Evolutionary conservation across 352 stramenopile genomes (phyloP).

Genomic region (Globisporangium ultimum): DNA sequence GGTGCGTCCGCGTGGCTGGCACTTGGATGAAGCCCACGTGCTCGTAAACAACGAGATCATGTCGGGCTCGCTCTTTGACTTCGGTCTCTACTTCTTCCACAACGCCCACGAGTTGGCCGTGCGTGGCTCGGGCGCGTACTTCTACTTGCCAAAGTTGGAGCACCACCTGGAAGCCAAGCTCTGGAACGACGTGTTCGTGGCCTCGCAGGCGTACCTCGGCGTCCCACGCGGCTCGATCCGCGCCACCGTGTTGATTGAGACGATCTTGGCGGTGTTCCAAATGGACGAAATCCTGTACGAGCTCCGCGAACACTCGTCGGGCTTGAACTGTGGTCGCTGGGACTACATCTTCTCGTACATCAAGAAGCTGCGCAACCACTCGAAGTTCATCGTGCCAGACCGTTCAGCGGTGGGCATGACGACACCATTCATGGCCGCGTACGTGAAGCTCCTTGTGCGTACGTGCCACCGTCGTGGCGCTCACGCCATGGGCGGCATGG

Average conservation of each 20-base stretch:
- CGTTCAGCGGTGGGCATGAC: slow-evolving; percentile 92
- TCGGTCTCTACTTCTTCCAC: slow-evolving; percentile 96
- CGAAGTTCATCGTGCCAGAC: slow-evolving; percentile 92
- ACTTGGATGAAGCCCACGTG: slow-evolving; percentile 94
- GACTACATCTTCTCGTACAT: slow-evolving; percentile 98
- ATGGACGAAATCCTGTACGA: slow-evolving; percentile 98
- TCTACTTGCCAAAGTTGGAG: slow-evolving; percentile 97
- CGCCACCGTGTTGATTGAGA: slow-evolving; percentile 95
- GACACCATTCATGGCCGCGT: slow-evolving; percentile 93
- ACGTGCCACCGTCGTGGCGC: slow-evolving; percentile 95
- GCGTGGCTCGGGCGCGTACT: slow-evolving; percentile 89
- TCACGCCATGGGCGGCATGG: slow-evolving; percentile 97
- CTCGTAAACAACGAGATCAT: slow-evolving; percentile 92
- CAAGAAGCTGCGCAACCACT: slow-evolving; percentile 93
- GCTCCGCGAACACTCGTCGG: slow-evolving; percentile 92
- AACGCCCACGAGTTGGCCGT: slow-evolving; percentile 89
- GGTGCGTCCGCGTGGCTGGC: slow-evolving; percentile 91
- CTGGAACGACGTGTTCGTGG: slow-evolving; percentile 96
- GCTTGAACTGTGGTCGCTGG: slow-evolving; percentile 97
- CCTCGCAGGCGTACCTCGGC: slow-evolving; percentile 89
- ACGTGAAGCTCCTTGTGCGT: slow-evolving; percentile 93
- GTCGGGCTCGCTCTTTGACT: slow-evolving; percentile 94
- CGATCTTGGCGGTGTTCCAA: slow-evolving; percentile 95
- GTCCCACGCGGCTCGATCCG: slow-evolving; percentile 91
- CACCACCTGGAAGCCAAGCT: slow-evolving; percentile 93